Base-by-base conservation (phyloP, 179 eudicot species). In the Actinidia chinensis region DNA sequence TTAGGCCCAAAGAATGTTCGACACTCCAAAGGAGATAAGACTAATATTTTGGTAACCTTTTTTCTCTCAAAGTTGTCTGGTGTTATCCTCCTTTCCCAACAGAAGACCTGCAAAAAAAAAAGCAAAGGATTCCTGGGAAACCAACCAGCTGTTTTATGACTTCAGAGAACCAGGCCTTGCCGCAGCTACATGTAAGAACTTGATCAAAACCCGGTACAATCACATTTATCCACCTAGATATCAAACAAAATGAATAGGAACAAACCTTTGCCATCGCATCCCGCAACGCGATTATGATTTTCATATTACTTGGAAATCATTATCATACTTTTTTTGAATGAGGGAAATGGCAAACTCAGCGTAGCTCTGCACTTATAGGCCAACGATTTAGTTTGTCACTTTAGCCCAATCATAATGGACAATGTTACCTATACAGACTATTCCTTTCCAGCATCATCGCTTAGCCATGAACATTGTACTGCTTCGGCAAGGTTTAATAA, bases 91-190 rank as follows among this genome's bases (percentile, higher is more conserved):
- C n/a, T n/a, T n/a, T n/a, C 92, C 43, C 71, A 56, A 77, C 83
- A 75, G 74, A 83, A 80, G 63, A 83, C 67, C n/a, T n/a, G n/a
- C n/a, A n/a, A n/a, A n/a, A n/a, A n/a, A n/a, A n/a, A n/a, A n/a
- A n/a, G 91, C 84, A 90, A 61, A 67, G 98, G 98, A 81, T 91
- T 95, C 85, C 91, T 90, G 15, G 89, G 97, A 79, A 88, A 87
- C 81, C 93, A n/a, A n/a, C n/a, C 79, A 95, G 86, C 74, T 91
- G 93, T n/a, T 79, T 78, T 93, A 79, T 42, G 97, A 87, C 85
- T 95, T 97, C 18, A n/a, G n/a, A 98, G 99, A 65, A 97, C 97
- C 99, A 79, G 99, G 97, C 88, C 93, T 90, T 69, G 92, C 85
- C 10, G 99, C 98, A 91, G 89, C 99, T 95, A 87, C 84, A 82